A percentile compares a stretch with the other conserved stretches of the same genome.
Conservation (phyloP, 2,329 filamentous ascomycete species). For the Trichoderma atrobrunneum region DNA sequence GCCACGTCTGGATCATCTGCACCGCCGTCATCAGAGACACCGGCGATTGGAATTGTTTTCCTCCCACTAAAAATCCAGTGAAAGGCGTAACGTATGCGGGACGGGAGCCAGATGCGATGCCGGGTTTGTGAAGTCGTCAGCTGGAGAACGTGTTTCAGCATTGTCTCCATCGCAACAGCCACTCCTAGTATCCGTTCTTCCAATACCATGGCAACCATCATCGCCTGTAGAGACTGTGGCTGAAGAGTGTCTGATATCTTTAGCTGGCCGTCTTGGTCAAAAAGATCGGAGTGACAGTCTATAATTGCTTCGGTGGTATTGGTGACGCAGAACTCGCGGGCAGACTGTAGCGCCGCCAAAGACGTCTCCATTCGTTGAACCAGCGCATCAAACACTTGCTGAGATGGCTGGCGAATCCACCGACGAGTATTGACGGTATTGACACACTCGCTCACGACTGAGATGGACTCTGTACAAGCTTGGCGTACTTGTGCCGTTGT, state of each 20-base stretch:
- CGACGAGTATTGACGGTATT: slow-evolving; percentile 31
- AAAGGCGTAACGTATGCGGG: slow-evolving; percentile 37
- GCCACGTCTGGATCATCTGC: slow-evolving; percentile 26
- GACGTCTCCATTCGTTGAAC: slow-evolving; percentile 23
- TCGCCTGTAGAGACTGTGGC: slow-evolving; percentile 34
- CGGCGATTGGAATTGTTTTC: slow-evolving; percentile 22
- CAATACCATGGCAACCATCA: slow-evolving; percentile 47
- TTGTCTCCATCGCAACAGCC: slow-evolving; percentile 29
- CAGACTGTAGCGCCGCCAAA: slow-evolving; percentile 27
- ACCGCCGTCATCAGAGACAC: slow-evolving; percentile 21
- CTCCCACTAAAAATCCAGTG: slow-evolving; percentile 37
- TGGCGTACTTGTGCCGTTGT: slow-evolving; percentile 30
- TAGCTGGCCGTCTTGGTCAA: slow-evolving; percentile 40
- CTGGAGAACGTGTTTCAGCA: slow-evolving; percentile 37
- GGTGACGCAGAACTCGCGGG: slow-evolving; percentile 27
- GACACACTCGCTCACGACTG: slow-evolving; percentile 27
- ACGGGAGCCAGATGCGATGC: slow-evolving; percentile 43
- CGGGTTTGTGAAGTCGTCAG: slow-evolving; percentile 36
- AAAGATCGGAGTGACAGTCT: slow-evolving; percentile 38
- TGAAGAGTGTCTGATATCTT: slow-evolving; percentile 27
- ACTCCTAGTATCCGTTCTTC: slow-evolving; percentile 41
- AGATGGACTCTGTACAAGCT: slow-evolving; percentile 26
- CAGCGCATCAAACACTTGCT: slow-evolving; percentile 25
- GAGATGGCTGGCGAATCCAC: slow-evolving; percentile 29
- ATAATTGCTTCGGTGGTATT: slow-evolving; percentile 42